Percentiles rank a stretch among this genome's conserved stretches.
These are phyloP conservation scores for Beauveria sp. DNA, from an alignment of 2,329 filamentous ascomycete genomes.

Conservation along the genomic window DNA sequence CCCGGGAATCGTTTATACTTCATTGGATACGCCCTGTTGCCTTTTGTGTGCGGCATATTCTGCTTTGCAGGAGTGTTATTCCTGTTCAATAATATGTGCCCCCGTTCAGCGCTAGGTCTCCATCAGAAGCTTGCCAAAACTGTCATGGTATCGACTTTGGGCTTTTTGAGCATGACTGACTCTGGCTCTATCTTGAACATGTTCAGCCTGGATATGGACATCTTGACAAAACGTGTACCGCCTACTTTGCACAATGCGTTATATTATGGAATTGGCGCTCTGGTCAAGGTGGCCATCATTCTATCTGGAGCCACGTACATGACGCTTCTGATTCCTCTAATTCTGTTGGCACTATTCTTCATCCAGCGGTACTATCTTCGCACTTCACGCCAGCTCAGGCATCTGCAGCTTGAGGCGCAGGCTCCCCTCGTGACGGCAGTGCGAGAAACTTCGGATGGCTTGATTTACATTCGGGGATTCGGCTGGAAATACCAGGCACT, in stretches of 20 bases:
- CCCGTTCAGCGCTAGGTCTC: background rate
- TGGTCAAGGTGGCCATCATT: background rate
- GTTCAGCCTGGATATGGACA: background rate
- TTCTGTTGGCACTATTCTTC: background rate
- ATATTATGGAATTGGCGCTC: background rate
- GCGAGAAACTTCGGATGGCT: background rate
- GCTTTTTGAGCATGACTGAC: background rate
- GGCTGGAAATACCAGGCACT: background rate
- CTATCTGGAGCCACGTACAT: background rate
- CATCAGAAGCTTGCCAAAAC: background rate
- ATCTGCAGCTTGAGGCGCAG: background rate
- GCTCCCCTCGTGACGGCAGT: background rate
- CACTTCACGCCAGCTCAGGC: constrained; percentile 1
- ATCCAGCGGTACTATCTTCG: background rate
- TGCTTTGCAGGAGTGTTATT: too few relatives aligned
- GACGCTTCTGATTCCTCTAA: background rate
- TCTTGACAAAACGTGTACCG: background rate
- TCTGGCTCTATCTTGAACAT: background rate
- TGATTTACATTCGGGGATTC: background rate
- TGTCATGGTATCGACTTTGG: background rate
- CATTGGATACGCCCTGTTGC: too few relatives aligned
- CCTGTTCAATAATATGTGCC: background rate
- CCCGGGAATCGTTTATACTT: too few relatives aligned
- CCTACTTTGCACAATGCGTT: background rate
- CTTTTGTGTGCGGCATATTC: too few relatives aligned